A percentile compares a stretch with the other conserved stretches of the same genome.
Evolutionary conservation across 164 flowering plant genomes (phyloP).

Genomic region (Dillenia turbinata): DNA sequence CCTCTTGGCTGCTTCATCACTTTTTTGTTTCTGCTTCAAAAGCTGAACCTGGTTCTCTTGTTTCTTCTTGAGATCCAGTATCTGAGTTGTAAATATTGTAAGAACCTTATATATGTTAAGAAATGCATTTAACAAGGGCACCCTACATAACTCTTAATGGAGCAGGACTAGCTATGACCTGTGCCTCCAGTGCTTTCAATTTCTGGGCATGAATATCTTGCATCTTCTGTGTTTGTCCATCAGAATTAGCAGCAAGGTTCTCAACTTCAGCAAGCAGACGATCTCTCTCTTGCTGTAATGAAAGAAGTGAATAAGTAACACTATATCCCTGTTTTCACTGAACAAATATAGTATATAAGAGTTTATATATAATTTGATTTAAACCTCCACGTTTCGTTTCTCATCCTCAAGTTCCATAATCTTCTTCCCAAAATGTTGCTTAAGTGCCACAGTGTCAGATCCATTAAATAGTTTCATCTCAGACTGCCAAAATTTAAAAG

Average conservation of each 20-base stretch:
- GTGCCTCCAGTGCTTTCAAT: constrained; percentile 85
- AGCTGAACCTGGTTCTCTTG: constrained; percentile 96
- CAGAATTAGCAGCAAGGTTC: constrained; percentile 69
- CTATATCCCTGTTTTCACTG: constrained; percentile 1
- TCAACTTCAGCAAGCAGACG: constrained; percentile 80
- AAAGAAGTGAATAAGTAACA: constrained; percentile 10
- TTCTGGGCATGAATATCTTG: constrained; percentile 86
- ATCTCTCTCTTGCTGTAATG: constrained; percentile 84
- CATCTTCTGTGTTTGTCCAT: constrained; percentile 89
- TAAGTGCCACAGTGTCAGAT: constrained; percentile 67
- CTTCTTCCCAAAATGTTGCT: constrained; percentile 98
- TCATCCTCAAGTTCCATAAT: constrained; percentile 93
- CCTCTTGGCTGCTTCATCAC: constrained; percentile 93
- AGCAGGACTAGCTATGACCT: constrained; percentile 35
- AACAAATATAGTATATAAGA: background rate
- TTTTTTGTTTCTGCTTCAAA: constrained; percentile 90
- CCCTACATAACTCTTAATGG: no score
- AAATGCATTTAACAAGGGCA: background rate
- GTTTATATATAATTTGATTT: constrained; percentile 8
- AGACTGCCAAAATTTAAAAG: constrained; percentile 47
- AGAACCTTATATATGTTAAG: background rate
- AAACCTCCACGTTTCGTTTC: constrained; percentile 84
- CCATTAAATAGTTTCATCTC: constrained; percentile 93
- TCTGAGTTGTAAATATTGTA: constrained; percentile 31
- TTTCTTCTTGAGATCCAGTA: constrained; percentile 90